Conservation (phyloP, 2,329 filamentous ascomycete species). For the Pezicula rhizophila region DNA sequence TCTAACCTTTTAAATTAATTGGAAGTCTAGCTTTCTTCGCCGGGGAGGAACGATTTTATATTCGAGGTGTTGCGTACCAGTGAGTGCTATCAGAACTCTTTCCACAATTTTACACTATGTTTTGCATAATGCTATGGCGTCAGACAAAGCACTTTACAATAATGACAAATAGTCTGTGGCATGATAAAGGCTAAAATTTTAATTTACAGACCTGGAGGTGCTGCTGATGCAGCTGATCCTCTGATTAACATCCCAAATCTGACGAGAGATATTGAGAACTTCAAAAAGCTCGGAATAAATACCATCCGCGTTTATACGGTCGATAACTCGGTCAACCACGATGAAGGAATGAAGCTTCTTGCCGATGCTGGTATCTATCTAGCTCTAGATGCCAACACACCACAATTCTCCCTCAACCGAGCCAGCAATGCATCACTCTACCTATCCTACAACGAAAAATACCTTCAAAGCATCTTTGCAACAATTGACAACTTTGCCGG, state of each 20-base stretch:
- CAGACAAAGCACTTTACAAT: too few species aligned
- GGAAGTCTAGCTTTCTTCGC: not conserved
- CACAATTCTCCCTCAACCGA: conserved; percentile 64
- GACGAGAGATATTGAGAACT: conserved; percentile 23
- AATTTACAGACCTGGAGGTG: not conserved
- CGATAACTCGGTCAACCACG: conserved; percentile 63
- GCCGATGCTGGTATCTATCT: conserved; percentile 69
- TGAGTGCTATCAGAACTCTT: too few species aligned
- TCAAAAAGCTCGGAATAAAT: conserved; percentile 66
- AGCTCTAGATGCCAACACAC: conserved; percentile 67
- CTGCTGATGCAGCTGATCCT: not conserved
- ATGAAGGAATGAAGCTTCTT: conserved; percentile 61
- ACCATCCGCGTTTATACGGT: conserved; percentile 69
- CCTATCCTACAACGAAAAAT: conserved; percentile 63
- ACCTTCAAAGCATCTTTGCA: conserved; percentile 66
- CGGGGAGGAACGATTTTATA: not conserved
- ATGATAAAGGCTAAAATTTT: too few species aligned
- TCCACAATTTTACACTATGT: too few species aligned
- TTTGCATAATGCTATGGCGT: too few species aligned
- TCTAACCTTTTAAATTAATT: not conserved
- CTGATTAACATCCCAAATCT: not conserved
- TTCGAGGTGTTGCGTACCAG: conserved; percentile 1
- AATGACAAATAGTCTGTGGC: too few species aligned
- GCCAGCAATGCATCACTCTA: conserved; percentile 38
- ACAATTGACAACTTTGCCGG: conserved; percentile 62